Evolutionary conservation across 768 basidiomycete species (phyloP).

Genomic region (Mycena galericulata): DNA sequence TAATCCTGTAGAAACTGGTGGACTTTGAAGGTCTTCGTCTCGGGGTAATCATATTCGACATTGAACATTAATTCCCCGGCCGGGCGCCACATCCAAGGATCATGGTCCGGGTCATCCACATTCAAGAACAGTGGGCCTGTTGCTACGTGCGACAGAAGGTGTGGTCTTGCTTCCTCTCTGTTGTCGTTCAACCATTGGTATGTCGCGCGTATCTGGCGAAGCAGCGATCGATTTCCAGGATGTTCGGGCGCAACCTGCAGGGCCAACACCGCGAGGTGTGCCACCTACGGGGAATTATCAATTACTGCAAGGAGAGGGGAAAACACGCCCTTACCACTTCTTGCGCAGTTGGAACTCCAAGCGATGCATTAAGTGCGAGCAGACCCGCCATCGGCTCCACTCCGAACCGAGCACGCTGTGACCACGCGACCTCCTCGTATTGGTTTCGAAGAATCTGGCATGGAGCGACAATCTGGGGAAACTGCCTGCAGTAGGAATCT

Average conservation of each 20-base stretch:
- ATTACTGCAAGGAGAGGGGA: background rate
- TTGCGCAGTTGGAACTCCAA: constrained; percentile 29
- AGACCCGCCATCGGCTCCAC: constrained; percentile 8
- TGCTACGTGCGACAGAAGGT: constrained; percentile 35
- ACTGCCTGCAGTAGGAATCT: constrained; percentile 17
- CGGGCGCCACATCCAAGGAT: constrained; percentile 54
- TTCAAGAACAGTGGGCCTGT: constrained; percentile 57
- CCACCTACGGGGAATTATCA: constrained; percentile 44
- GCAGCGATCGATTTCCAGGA: constrained; percentile 42
- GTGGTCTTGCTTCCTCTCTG: constrained; percentile 28
- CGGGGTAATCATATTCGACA: constrained; percentile 42
- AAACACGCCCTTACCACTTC: constrained; percentile 23
- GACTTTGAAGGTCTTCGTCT: constrained; percentile 45
- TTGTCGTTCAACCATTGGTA: constrained; percentile 57
- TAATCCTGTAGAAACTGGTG: constrained; percentile 50
- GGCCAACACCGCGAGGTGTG: constrained; percentile 53
- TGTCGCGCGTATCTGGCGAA: constrained; percentile 54
- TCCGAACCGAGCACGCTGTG: constrained; percentile 25
- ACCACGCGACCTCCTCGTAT: constrained; percentile 31
- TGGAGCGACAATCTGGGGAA: constrained; percentile 29
- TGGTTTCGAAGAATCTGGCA: constrained; percentile 15
- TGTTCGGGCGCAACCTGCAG: constrained; percentile 41
- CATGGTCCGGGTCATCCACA: constrained; percentile 50
- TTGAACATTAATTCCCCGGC: constrained; percentile 54
- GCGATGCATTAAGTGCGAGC: constrained; percentile 18